Evolutionary conservation across 371 early-diverging fungal genomes (phyloP), one percentile per base, ranked within the genome.

Genomic region (Apophysomyces variabilis): DNA sequence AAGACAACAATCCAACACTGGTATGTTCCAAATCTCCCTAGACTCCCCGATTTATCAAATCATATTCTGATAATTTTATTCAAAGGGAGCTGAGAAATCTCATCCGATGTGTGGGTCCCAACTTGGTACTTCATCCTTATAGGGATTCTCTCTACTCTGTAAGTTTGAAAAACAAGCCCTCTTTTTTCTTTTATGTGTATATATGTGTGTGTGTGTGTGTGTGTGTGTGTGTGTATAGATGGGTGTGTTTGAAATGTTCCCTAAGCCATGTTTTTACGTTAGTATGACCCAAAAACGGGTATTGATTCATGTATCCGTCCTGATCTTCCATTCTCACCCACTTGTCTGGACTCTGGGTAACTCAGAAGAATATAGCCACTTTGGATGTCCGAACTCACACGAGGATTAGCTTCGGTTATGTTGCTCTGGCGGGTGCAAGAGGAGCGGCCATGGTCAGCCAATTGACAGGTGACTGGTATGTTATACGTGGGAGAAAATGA

Each of bases 371-470:
- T 35, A 13, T n/a, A 35, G 16, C 44, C 14, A 36, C 36, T 37
- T 35, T 41, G 13, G 21, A 45, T 7, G 59, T 7, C 37, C 35
- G 12, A 14, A 47, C 41, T 32, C 35, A 50, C 46, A 13, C 38
- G 60, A 11, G 45, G 18, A 44, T 26, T 58, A 70, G 71, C 36
- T 64, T 57, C 50, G 71, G 67, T 35, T 66, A 66, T 57, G 36
- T 70, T 50, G 67, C 71, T 4, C 18, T 70, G 14, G 71, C 71
- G n/a, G 71, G 71, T 2, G 64, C 63, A 47, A 45, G 71, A 50
- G 71, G 71, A 32, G 60, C 66, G 63, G 71, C 59, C 14, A 58
- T 70, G 67, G 63, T 70, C 12, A 65, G 60, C n/a, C 37, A 62
- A 5, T 12, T 60, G 47, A 38, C 32, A 26, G 39, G 57, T 56